Evolutionary conservation across 2,329 filamentous ascomycete genomes (phyloP).

Genomic region (Colletotrichum tofieldiae): DNA sequence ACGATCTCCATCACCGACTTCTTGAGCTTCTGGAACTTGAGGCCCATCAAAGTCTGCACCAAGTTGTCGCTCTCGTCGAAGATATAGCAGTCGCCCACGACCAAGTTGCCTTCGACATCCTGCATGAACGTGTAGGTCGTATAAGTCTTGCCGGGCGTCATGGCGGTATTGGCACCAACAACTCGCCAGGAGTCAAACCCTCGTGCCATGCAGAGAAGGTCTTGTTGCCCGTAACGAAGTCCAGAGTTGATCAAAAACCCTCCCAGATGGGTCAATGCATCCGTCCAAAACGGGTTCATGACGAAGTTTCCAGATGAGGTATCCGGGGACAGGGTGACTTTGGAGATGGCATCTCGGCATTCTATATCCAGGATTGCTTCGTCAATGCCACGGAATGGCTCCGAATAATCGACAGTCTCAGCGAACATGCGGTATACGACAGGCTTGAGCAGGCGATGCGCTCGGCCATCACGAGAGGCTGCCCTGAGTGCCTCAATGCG

Average conservation of each 20-base stretch:
- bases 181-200: not conserved
- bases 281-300: constrained; percentile 5
- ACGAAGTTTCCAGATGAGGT: not conserved
- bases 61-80: not conserved
- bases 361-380: not conserved
- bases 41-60: not conserved
- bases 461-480: not conserved
- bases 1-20: not conserved
- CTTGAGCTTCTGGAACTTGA: constrained; percentile 8
- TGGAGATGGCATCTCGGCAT: not conserved
- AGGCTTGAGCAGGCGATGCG: not conserved
- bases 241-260: not conserved
- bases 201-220: not conserved
- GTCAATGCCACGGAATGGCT: not conserved
- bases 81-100: not conserved
- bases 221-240: not conserved
- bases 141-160: not conserved
- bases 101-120: not conserved
- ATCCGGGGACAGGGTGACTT: not conserved
- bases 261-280: not conserved
- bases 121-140: constrained; percentile 5
- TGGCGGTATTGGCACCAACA: constrained; percentile 2
- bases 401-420: not conserved
- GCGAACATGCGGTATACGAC: not conserved
- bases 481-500: not conserved